Conservation (phyloP, 768 basidiomycete species). For the Stropharia rugosoannulata region DNA sequence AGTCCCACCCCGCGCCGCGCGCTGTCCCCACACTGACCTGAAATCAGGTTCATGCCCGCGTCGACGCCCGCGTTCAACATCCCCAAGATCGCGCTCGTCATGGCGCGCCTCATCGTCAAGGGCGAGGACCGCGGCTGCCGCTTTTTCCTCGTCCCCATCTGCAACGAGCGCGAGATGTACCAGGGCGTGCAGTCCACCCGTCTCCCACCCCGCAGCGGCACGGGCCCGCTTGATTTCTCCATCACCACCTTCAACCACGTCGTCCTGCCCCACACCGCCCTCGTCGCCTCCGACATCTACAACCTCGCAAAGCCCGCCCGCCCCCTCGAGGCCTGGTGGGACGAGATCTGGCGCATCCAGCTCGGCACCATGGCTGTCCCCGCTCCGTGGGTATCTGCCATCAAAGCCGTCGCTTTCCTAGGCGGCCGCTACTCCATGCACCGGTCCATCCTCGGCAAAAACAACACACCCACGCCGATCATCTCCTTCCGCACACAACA, state of each 20-base stretch:
- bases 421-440: slow-evolving; percentile 59
- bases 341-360: slow-evolving; percentile 54
- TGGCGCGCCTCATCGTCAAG: slow-evolving; percentile 54
- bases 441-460: slow-evolving; percentile 47
- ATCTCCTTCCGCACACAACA: slow-evolving; percentile 67
- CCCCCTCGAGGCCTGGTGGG: slow-evolving; percentile 52
- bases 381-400: slow-evolving; percentile 48
- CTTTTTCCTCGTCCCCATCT: slow-evolving; percentile 56
- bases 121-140: slow-evolving; percentile 49
- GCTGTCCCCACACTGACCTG: slow-evolving; percentile 4
- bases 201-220: slow-evolving; percentile 51
- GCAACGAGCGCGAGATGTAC: slow-evolving; percentile 52
- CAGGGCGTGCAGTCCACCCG: slow-evolving; percentile 48
- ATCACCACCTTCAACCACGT: slow-evolving; percentile 58
- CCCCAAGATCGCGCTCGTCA: slow-evolving; percentile 55
- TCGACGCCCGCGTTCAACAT: slow-evolving; percentile 52
- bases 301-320: slow-evolving; percentile 38
- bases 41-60: slow-evolving; percentile 55
- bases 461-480: slow-evolving; percentile 44
- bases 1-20: slow-evolving; percentile 10
- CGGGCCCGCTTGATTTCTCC: slow-evolving; percentile 54
- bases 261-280: slow-evolving; percentile 45
- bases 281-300: slow-evolving; percentile 44
- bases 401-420: slow-evolving; percentile 55
- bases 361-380: slow-evolving; percentile 53